phyloP scores from a whole-genome alignment of 2,329 filamentous ascomycete genomes.

The Rhynchosporium graminicola region DNA sequence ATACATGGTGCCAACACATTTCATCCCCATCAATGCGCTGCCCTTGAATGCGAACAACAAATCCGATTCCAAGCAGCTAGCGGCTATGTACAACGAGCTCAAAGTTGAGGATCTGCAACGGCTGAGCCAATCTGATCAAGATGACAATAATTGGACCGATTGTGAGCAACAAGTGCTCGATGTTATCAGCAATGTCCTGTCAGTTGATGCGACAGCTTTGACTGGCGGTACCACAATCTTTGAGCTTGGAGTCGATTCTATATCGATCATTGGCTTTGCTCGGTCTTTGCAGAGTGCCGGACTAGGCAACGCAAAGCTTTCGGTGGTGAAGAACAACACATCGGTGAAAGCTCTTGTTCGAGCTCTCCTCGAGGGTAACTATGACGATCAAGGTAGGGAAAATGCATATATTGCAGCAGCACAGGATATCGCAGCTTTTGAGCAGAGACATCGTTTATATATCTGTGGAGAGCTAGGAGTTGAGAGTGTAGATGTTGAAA shows the following conservation, averaged over 20 bases:
- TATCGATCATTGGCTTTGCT: constrained; percentile 74
- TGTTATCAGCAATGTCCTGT: constrained; percentile 49
- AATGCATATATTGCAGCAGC: constrained; percentile 41
- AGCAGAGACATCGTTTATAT: constrained; percentile 37
- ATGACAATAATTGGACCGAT: constrained; percentile 40
- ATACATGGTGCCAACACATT: constrained; percentile 91
- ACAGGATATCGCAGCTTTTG: constrained; percentile 45
- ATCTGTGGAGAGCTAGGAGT: constrained; percentile 52
- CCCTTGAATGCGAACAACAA: constrained; percentile 91
- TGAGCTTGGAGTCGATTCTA: constrained; percentile 85
- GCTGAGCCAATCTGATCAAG: constrained; percentile 45
- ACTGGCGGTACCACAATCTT: constrained; percentile 70
- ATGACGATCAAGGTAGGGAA: constrained; percentile 19
- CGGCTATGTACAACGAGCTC: constrained; percentile 63
- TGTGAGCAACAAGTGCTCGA: constrained; percentile 52
- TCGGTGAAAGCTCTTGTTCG: constrained; percentile 49
- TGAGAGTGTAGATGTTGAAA: constrained; percentile 59
- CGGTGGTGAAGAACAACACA: constrained; percentile 66
- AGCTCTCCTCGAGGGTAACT: constrained; percentile 33
- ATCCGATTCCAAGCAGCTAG: constrained; percentile 72
- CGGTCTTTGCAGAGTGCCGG: constrained; percentile 63
- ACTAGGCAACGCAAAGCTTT: constrained; percentile 60
- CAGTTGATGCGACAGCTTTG: constrained; percentile 42
- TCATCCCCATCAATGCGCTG: constrained; percentile 69
- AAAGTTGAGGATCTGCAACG: constrained; percentile 60